Base-by-base conservation (phyloP, 306 rosid species). In the Cercis canadensis region DNA sequence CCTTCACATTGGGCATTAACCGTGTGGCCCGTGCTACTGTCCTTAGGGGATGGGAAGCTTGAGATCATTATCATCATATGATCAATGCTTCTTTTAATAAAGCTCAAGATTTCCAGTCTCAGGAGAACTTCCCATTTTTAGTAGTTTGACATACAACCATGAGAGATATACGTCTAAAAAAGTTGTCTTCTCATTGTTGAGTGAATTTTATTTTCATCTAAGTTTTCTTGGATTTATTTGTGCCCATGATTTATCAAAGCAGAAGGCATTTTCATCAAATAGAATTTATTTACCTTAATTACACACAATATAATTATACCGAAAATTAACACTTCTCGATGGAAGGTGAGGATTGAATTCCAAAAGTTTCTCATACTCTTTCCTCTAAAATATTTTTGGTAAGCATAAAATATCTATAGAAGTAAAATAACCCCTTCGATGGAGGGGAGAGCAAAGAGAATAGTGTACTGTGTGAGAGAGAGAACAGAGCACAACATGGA, bases 11-110 rank as follows among this genome's bases (percentile, higher is more conserved):
- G 0, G 98, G 85, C 18, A 96, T 90, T 56, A 87, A 86, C 61
- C 94, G 98, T 37, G 98, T 94, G 4, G 96, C 98, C 11, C 52
- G 97, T 21, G 96, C 98, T 11, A 87, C 98, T 8, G 77, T 86
- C 44, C 95, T 94, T 31, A 84, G 98, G 70, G 98, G 98, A 1
- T 94, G 98, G 98, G 98, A 69, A 82, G 98, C 97, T 79, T 94
- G 77, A 90, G 36, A 43, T 31, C 44, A 62, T 52, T 5, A 8
- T 17, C 70, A 39, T 54, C 51, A 41, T 40, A 47, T 4, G 7
- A 51, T 11, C 16, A 50, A 9, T 57, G 46, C 21, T 52, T 44
- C 51, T 52, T 81, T 67, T 14, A 83, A 79, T 79, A 79, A 37
- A 31, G 36, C 14, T 51, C 5, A 15, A 54, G 75, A 65, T 70